Percentiles rank a stretch among this genome's conserved stretches.
These are phyloP conservation scores for Sugiyamaella floridensis DNA, from an alignment of 805 yeast species.

Conservation along the genomic window DNA sequence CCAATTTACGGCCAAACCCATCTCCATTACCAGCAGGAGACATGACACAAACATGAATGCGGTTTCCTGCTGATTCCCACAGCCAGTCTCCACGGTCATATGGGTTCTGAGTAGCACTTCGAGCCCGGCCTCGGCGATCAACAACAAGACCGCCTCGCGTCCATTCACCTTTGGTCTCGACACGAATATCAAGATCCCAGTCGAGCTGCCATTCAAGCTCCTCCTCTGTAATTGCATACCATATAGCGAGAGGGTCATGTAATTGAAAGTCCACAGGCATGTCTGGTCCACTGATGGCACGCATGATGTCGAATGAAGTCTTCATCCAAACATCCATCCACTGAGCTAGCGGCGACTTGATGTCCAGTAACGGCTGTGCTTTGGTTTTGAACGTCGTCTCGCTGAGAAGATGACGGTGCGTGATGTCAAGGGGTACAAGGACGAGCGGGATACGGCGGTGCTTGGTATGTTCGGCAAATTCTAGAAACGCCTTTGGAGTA, in stretches of 20 bases:
- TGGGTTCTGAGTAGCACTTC: constrained; percentile 1
- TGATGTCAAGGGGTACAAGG: constrained; percentile 35
- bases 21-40: constrained; percentile 19
- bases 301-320: constrained; percentile 21
- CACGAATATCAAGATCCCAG: constrained; percentile 30
- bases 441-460: constrained; percentile 26
- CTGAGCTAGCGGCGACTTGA: constrained; percentile 26
- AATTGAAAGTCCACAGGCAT: constrained; percentile 15
- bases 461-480: constrained; percentile 6
- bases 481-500: constrained; percentile 13
- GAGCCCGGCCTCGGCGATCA: constrained; percentile 31
- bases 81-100: constrained; percentile 20
- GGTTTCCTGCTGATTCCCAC: constrained; percentile 19
- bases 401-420: constrained; percentile 27
- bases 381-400: constrained; percentile 13
- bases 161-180: constrained; percentile 36
- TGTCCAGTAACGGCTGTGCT: constrained; percentile 4
- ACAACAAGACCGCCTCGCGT: constrained; percentile 32
- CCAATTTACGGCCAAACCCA: constrained; percentile 16
- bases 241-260: constrained; percentile 37
- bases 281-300: constrained; percentile 1
- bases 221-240: constrained; percentile 25
- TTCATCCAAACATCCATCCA: constrained; percentile 33
- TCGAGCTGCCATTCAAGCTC: constrained; percentile 17
- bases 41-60: constrained; percentile 17